Conservation (phyloP, 2,329 filamentous ascomycete species). For the Tolypocladium amazonense region DNA sequence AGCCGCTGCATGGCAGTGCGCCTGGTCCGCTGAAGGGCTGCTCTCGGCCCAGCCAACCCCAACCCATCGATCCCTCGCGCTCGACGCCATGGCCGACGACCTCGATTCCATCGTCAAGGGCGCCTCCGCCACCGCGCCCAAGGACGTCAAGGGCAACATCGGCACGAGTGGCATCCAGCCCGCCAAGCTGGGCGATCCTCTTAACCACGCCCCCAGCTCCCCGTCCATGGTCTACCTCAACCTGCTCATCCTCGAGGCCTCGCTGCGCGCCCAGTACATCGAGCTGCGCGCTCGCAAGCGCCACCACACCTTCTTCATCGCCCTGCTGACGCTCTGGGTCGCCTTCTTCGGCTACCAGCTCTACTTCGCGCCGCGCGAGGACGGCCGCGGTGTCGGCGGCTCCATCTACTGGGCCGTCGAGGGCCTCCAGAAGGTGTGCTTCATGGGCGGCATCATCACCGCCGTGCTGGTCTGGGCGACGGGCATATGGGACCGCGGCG, state of each 20-base stretch:
- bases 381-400: constrained; percentile 82
- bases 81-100: constrained; percentile 45
- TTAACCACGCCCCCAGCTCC: constrained; percentile 74
- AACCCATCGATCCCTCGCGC: neutral
- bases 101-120: constrained; percentile 92
- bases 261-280: constrained; percentile 84
- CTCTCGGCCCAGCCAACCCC: constrained; percentile 7
- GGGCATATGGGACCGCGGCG: constrained; percentile 90
- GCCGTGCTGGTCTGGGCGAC: constrained; percentile 84
- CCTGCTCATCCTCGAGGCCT: constrained; percentile 91
- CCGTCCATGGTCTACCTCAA: constrained; percentile 97
- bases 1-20: neutral
- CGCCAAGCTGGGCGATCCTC: constrained; percentile 52
- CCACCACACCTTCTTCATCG: constrained; percentile 87
- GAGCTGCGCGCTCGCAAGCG: constrained; percentile 78
- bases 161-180: constrained; percentile 32
- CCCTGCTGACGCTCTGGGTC: constrained; percentile 71
- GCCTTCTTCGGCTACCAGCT: constrained; percentile 78
- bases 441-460: constrained; percentile 84
- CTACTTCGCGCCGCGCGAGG: constrained; percentile 91
- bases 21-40: constrained; percentile 9
- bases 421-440: constrained; percentile 78
- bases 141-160: constrained; percentile 26
- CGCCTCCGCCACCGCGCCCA: constrained; percentile 55
- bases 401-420: constrained; percentile 96